A percentile compares a stretch with the other conserved stretches of the same genome.
These are phyloP conservation scores for Pelargonium fulgidum DNA, from an alignment of 441 rosid genomes.

Conservation along the genomic window DNA sequence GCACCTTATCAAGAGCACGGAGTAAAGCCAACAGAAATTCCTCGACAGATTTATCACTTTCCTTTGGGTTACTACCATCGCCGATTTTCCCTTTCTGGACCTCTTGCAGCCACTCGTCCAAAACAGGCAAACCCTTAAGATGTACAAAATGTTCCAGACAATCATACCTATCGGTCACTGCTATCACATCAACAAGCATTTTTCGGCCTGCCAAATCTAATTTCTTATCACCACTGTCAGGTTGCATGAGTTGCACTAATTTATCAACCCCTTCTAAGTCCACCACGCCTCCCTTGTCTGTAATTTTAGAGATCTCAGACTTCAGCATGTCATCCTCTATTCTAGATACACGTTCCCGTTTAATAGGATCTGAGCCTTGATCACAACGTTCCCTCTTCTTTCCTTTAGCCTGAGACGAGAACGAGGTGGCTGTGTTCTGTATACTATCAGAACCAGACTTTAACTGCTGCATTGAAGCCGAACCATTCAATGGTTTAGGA, in stretches of 20 bases:
- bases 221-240: constrained; percentile 63
- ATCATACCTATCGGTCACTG: constrained; percentile 74
- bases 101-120: constrained; percentile 99
- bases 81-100: constrained; percentile 84
- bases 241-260: constrained; percentile 69
- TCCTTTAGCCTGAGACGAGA: constrained; percentile 72
- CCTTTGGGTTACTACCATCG: constrained; percentile 57
- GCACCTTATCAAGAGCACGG: constrained; percentile 86
- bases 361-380: constrained; percentile 62
- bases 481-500: constrained; percentile 74
- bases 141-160: constrained; percentile 79
- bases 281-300: constrained; percentile 74
- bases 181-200: constrained; percentile 73
- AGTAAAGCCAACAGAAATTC: constrained; percentile 75
- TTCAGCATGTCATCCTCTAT: constrained; percentile 56
- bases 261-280: constrained; percentile 74
- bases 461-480: constrained; percentile 56
- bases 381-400: constrained; percentile 90
- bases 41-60: constrained; percentile 58
- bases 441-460: constrained; percentile 55
- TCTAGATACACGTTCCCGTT: constrained; percentile 58
- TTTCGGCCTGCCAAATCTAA: constrained; percentile 60
- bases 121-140: constrained; percentile 73
- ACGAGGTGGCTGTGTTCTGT: constrained; percentile 49
- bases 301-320: constrained; percentile 65